Conservation (phyloP, 495 filamentous ascomycete species). For the Rhizodiscina lignyota region DNA sequence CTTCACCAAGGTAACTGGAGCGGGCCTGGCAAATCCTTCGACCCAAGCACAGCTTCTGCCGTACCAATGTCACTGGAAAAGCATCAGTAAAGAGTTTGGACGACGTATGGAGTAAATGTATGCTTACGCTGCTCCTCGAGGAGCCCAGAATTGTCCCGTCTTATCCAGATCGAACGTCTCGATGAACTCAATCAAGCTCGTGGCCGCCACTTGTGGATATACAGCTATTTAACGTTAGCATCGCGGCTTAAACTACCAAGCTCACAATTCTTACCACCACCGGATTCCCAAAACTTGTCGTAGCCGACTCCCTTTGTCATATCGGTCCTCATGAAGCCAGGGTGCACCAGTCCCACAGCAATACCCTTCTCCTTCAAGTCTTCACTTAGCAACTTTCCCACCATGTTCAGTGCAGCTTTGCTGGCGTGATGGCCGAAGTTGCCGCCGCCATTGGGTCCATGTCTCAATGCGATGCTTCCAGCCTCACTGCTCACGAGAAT, state of each 20-base stretch:
- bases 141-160: constrained; percentile 58
- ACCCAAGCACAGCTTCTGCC: constrained; percentile 43
- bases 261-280: constrained; percentile 34
- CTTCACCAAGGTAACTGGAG: constrained; percentile 54
- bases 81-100: constrained; percentile 3
- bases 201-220: constrained; percentile 47
- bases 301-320: constrained; percentile 57
- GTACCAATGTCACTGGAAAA: constrained; percentile 55
- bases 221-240: constrained; percentile 26
- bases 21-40: constrained; percentile 37
- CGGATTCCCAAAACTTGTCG: constrained; percentile 51
- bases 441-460: constrained; percentile 50
- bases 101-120: constrained; percentile 1
- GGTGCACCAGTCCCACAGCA: constrained; percentile 50
- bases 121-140: constrained; percentile 46
- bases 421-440: constrained; percentile 60
- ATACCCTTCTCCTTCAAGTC: constrained; percentile 48
- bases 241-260: constrained; percentile 4
- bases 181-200: constrained; percentile 42
- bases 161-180: constrained; percentile 46
- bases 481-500: constrained; percentile 51
- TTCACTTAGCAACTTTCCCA: constrained; percentile 49
- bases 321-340: constrained; percentile 61
- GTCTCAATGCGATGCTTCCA: constrained; percentile 49
- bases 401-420: constrained; percentile 62